These are phyloP conservation scores for Aspergillus wentii DNA, from an alignment of 495 filamentous ascomycete genomes.

Conservation along the genomic window DNA sequence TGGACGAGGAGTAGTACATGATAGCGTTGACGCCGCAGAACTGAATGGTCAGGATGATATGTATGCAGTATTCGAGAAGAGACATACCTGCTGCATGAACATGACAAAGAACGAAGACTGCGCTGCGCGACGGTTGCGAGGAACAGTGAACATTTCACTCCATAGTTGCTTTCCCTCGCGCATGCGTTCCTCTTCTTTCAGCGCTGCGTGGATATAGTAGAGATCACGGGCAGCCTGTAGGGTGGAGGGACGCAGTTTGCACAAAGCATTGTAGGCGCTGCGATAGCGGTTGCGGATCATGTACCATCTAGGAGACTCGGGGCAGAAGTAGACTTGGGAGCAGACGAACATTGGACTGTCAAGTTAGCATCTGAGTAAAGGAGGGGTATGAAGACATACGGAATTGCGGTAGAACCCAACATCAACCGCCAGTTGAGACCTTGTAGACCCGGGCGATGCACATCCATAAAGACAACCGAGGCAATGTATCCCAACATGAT, in stretches of 20 bases:
- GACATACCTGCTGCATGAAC: constrained; percentile 76
- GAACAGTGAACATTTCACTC: constrained; percentile 63
- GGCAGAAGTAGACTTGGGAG: constrained; percentile 58
- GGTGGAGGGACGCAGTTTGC: constrained; percentile 60
- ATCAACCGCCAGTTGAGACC: constrained; percentile 79
- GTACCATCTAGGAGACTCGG: constrained; percentile 76
- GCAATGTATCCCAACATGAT: constrained; percentile 74
- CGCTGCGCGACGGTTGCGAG: constrained; percentile 75
- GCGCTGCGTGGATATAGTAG: constrained; percentile 72
- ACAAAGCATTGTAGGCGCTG: constrained; percentile 64
- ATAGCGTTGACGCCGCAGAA: constrained; percentile 61
- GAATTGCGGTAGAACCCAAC: constrained; percentile 75
- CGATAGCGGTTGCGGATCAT: constrained; percentile 63
- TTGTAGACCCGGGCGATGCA: constrained; percentile 50
- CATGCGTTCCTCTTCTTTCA: constrained; percentile 64
- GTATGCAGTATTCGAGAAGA: not conserved
- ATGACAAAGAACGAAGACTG: constrained; percentile 72
- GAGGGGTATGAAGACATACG: constrained; percentile 62
- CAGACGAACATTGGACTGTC: constrained; percentile 7
- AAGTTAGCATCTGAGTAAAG: constrained; percentile 22
- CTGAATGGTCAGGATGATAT: constrained; percentile 9
- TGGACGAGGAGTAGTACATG: constrained; percentile 49
- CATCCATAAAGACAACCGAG: constrained; percentile 67
- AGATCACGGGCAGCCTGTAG: constrained; percentile 78
- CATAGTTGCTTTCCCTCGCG: constrained; percentile 54